A percentile compares a stretch with the other conserved stretches of the same genome.
Evolutionary conservation across 2,329 filamentous ascomycete genomes (phyloP).

Genomic region (Dothideomycetes sp.): DNA sequence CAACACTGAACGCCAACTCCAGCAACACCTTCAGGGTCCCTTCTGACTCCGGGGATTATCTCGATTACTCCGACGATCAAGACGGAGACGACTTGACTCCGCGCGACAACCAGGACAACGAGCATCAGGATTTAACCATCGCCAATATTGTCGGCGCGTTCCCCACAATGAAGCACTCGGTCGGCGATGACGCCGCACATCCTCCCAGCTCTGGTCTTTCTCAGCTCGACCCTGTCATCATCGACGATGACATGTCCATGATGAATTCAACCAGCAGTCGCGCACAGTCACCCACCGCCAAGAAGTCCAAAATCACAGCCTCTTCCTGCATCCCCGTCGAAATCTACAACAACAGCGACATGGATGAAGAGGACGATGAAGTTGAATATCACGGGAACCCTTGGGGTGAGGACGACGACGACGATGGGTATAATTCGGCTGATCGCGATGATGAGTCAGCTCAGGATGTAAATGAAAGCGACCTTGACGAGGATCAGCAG

Average conservation of each 20-base stretch:
- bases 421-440: neutral
- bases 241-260: neutral
- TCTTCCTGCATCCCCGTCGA: neutral
- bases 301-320: neutral
- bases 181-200: neutral
- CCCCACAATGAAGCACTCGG: neutral
- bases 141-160: neutral
- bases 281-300: neutral
- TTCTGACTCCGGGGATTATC: no score
- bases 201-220: neutral
- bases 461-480: neutral
- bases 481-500: neutral
- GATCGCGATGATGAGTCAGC: neutral
- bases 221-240: neutral
- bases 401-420: neutral
- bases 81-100: no score
- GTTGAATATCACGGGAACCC: constrained; percentile 2
- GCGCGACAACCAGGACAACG: no score
- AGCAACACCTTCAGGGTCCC: no score
- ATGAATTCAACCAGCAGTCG: neutral
- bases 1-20: no score
- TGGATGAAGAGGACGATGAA: neutral
- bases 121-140: no score
- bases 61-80: no score
- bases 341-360: neutral